These are phyloP conservation scores for Lepidium aucheri DNA, from an alignment of 345 rosid species.

Conservation along the genomic window DNA sequence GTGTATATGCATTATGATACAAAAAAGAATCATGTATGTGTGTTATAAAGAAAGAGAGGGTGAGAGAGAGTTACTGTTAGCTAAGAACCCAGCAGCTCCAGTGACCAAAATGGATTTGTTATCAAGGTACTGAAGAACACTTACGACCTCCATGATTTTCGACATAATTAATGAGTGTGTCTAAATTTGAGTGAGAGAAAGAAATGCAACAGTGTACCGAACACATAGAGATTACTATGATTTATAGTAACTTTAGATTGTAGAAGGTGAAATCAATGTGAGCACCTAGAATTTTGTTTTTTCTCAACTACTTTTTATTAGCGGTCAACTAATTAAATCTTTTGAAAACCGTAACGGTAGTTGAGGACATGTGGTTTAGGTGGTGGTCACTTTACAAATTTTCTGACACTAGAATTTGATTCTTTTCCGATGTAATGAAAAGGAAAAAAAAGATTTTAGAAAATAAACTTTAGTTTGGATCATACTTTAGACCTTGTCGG, in stretches of 20 bases:
- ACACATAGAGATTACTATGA: neutral
- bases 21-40: too few relatives aligned
- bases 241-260: conserved; percentile 2
- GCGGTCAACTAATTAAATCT: neutral
- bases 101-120: conserved; percentile 24
- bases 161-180: neutral
- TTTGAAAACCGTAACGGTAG: too few relatives aligned
- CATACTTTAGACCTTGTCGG: too few relatives aligned
- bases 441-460: too few relatives aligned
- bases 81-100: conserved; percentile 32
- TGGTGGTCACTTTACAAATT: too few relatives aligned
- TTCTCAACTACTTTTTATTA: conserved; percentile 16
- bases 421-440: too few relatives aligned
- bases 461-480: too few relatives aligned
- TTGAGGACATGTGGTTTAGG: too few relatives aligned
- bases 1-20: too few relatives aligned
- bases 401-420: too few relatives aligned
- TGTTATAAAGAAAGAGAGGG: neutral
- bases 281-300: neutral
- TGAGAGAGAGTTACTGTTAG: conserved; percentile 17
- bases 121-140: conserved; percentile 27
- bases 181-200: neutral
- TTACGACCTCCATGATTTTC: conserved; percentile 12
- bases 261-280: conserved; percentile 13
- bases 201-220: neutral